Evolutionary conservation across 2,329 filamentous ascomycete genomes (phyloP).

Genomic region (Paraphoma chrysanthemicola): DNA sequence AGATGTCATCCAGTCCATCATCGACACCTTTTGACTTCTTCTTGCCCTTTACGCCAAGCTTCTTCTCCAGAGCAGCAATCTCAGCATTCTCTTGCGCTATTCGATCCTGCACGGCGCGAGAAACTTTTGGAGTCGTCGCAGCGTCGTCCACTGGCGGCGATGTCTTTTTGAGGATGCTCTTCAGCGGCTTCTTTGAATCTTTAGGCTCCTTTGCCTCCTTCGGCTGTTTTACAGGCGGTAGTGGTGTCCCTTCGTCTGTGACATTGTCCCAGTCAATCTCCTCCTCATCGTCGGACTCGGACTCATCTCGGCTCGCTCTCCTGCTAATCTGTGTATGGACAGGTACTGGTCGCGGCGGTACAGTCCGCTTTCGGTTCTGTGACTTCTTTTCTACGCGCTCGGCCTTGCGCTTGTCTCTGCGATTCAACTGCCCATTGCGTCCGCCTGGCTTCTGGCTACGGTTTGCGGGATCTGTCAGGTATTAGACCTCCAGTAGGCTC

Average conservation of each 20-base stretch:
- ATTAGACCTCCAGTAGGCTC: constrained; percentile 5
- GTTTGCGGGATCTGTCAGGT: constrained; percentile 34
- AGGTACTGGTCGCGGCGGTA: constrained; percentile 5
- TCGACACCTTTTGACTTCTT: constrained; percentile 75
- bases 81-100: constrained; percentile 85
- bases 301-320: constrained; percentile 20
- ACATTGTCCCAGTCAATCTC: constrained; percentile 41
- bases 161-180: constrained; percentile 37
- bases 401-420: constrained; percentile 73
- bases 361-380: constrained; percentile 37
- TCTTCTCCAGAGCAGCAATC: constrained; percentile 86
- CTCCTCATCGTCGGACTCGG: constrained; percentile 26
- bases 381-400: constrained; percentile 68
- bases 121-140: constrained; percentile 32
- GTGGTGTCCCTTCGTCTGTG: constrained; percentile 37
- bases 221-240: constrained; percentile 8
- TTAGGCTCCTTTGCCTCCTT: constrained; percentile 10
- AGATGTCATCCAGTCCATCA: constrained; percentile 80
- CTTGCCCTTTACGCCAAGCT: constrained; percentile 79
- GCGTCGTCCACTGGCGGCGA: constrained; percentile 4
- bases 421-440: constrained; percentile 43
- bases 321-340: constrained; percentile 24
- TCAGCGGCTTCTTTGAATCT: constrained; percentile 35
- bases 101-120: constrained; percentile 59
- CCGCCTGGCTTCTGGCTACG: constrained; percentile 29